Evolutionary conservation across 176 grass and related monocot genomes (phyloP).

Genomic region (Rhipidocladum racemiflorum): DNA sequence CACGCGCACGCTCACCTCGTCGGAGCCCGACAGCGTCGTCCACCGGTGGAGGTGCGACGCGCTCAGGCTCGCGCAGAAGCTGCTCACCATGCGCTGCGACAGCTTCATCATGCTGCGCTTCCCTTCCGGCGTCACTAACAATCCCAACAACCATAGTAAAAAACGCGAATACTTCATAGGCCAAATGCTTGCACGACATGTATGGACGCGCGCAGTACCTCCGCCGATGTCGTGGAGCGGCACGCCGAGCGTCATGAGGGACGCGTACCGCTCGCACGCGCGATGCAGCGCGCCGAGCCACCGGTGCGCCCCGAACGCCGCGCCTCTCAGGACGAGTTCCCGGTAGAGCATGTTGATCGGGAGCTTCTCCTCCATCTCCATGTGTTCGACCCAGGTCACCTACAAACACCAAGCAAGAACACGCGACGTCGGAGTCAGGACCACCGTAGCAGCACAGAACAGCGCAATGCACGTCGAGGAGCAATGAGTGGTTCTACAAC

Average conservation of each 20-base stretch:
- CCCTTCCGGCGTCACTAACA: slow-evolving; percentile 67
- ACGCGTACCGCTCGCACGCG: slow-evolving; percentile 70
- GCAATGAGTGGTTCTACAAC: slow-evolving; percentile 3
- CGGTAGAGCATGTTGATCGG: slow-evolving; percentile 57
- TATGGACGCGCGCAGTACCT: slow-evolving; percentile 20
- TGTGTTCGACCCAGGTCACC: slow-evolving; percentile 92
- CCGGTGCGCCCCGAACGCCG: slow-evolving; percentile 73
- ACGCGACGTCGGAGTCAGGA: neutral
- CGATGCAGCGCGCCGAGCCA: slow-evolving; percentile 80
- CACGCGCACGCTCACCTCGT: slow-evolving; percentile 67
- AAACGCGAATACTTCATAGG: neutral
- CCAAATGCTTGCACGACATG: neutral
- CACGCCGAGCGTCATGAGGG: slow-evolving; percentile 40
- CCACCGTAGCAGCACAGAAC: neutral
- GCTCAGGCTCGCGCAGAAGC: slow-evolving; percentile 73
- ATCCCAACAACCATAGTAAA: neutral
- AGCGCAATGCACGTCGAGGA: neutral
- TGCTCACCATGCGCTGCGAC: slow-evolving; percentile 88
- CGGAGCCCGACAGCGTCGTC: slow-evolving; percentile 53
- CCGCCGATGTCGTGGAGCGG: slow-evolving; percentile 54
- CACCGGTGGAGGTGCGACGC: slow-evolving; percentile 72
- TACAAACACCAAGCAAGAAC: slow-evolving; percentile 22
- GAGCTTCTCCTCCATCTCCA: slow-evolving; percentile 74
- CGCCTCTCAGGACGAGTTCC: slow-evolving; percentile 67
- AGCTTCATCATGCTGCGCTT: slow-evolving; percentile 94